Conservation (phyloP, 2,329 filamentous ascomycete species). For the Botrytis byssoidea region DNA sequence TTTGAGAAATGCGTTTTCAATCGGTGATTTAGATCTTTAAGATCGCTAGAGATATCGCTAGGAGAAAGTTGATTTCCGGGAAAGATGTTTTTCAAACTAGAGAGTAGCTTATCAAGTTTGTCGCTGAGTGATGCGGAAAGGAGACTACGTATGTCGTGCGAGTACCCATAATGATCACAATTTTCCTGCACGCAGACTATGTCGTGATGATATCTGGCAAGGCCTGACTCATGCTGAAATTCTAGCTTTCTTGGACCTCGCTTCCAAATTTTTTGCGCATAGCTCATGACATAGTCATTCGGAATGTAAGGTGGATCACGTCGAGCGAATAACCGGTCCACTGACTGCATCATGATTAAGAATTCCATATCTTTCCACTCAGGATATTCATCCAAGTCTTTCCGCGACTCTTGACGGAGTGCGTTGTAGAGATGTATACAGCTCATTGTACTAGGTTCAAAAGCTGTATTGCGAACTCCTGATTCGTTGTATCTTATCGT, state of each 20-base stretch:
- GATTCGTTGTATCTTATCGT: slow-evolving; percentile 22
- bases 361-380: slow-evolving; percentile 28
- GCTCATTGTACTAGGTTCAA: background rate
- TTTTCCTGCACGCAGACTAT: too few species aligned
- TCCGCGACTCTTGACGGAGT: slow-evolving; percentile 20
- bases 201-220: slow-evolving; percentile 16
- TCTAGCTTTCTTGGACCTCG: background rate
- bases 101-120: background rate
- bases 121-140: too few species aligned
- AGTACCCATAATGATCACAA: background rate
- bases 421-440: slow-evolving; percentile 28
- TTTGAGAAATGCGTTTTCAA: too few species aligned
- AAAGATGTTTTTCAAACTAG: background rate
- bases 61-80: background rate
- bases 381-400: slow-evolving; percentile 4
- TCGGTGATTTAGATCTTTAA: background rate
- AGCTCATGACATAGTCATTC: background rate
- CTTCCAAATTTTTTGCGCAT: background rate
- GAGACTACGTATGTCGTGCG: too few species aligned
- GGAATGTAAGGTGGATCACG: background rate
- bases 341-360: slow-evolving; percentile 25
- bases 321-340: background rate
- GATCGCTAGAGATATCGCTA: background rate
- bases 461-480: background rate
- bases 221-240: background rate